Percentiles rank a stretch among this genome's conserved stretches.
Evolutionary conservation across 1,284 basidiomycete genomes (phyloP).

Genomic region (Ganoderma sp.): DNA sequence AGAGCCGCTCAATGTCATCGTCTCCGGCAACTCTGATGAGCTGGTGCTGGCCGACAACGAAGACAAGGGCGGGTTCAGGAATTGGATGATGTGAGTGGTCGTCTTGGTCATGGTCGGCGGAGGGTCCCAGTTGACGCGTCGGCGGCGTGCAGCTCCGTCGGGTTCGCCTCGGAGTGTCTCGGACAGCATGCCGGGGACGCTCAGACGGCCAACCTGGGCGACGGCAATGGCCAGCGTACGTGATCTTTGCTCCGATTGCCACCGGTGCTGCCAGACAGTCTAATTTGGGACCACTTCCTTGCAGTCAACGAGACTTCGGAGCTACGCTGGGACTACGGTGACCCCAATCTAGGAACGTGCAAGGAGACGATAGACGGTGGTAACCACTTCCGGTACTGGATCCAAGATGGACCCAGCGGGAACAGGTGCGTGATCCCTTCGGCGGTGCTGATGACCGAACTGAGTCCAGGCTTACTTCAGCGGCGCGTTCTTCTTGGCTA

Average conservation of each 20-base stretch:
- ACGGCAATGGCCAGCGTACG: conserved; percentile 75
- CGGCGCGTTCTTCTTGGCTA: conserved; percentile 85
- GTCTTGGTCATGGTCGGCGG: not conserved
- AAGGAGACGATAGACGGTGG: conserved; percentile 88
- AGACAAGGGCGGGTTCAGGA: conserved; percentile 76
- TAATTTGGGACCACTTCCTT: not conserved
- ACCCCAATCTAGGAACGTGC: conserved; percentile 80
- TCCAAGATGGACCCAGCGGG: conserved; percentile 69
- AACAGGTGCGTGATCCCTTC: conserved; percentile 52
- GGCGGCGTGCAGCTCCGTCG: conserved; percentile 49
- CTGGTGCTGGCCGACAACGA: conserved; percentile 70
- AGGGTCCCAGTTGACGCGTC: conserved; percentile 14
- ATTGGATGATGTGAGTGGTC: conserved; percentile 70
- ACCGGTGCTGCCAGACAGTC: not conserved
- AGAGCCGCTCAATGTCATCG: conserved; percentile 89
- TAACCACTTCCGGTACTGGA: conserved; percentile 91
- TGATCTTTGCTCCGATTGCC: conserved; percentile 22
- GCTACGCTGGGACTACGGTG: conserved; percentile 82
- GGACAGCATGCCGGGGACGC: conserved; percentile 77
- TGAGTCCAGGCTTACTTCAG: conserved; percentile 41
- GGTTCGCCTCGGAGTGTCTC: conserved; percentile 82
- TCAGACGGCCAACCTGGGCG: conserved; percentile 85
- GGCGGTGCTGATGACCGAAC: conserved; percentile 12
- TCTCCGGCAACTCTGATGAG: conserved; percentile 82
- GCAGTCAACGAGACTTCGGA: conserved; percentile 79